Percentiles rank a stretch among this genome's conserved stretches.
Evolutionary conservation across 106 monocot genomes (phyloP).

Genomic region (Dactylorhiza incarnata): DNA sequence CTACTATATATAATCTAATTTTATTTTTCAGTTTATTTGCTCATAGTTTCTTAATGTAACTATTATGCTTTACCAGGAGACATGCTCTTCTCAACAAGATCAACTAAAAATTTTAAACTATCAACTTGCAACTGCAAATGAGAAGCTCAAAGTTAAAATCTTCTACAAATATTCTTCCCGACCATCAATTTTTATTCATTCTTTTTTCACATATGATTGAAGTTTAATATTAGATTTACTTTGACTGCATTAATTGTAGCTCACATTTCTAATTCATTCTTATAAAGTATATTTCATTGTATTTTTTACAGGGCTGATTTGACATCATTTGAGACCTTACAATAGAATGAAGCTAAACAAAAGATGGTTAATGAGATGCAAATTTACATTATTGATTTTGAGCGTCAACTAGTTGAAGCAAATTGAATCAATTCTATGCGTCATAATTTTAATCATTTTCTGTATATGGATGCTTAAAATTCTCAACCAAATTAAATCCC

Average conservation of each 20-base stretch:
- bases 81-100: conserved; percentile 45
- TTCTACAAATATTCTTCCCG: background rate
- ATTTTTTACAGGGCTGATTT: conserved; percentile 52
- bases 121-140: conserved; percentile 49
- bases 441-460: too few relatives aligned
- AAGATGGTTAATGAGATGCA: conserved; percentile 36
- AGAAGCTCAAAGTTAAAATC: conserved; percentile 56
- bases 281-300: background rate
- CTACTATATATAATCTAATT: background rate
- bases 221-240: background rate
- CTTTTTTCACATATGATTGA: background rate
- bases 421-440: too few relatives aligned
- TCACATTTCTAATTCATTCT: background rate
- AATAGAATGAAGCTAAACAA: conserved; percentile 45
- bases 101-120: conserved; percentile 43
- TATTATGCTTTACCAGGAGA: conserved; percentile 31
- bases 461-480: too few relatives aligned
- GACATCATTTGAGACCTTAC: conserved; percentile 35
- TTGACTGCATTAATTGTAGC: background rate
- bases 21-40: background rate
- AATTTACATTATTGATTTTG: conserved; percentile 47
- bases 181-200: background rate
- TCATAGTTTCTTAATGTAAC: background rate
- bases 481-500: too few relatives aligned
- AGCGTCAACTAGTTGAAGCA: conserved; percentile 52